Base-by-base conservation (phyloP, 306 rosid genomes). In the Corylus americana region DNA sequence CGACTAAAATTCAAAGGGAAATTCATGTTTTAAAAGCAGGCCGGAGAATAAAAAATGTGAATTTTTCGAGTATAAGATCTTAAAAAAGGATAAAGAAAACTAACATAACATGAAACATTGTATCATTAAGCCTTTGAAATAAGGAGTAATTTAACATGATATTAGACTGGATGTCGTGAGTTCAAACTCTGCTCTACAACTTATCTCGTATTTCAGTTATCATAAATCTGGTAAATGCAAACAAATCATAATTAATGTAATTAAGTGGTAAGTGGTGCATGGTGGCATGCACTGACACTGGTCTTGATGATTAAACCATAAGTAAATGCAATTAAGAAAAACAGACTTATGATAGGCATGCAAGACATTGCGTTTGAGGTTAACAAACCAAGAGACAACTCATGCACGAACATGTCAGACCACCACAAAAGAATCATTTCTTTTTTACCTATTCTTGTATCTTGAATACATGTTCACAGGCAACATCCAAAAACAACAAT, bases 401-500 rank as follows among this genome's bases (percentile, higher is more conserved):
- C 91, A 82, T 84, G 89, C 87, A 84, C 80, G 71, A 83, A 77
- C 87, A 82, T 90, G 91, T 86, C 90, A 82, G 93, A 74, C 22
- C 70, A 74, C 39, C 27, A 63, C 66, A 77, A 79, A 87, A 85
- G 45, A 83, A 77, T 83, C 57, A 55, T 57, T 79, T 76, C 17
- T 58, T 81, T 50, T 78, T 71, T 29, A 45, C 69, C 31, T 14
- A 55, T 51, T 84, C 18, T 64, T 77, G 72, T 55, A 73, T 77
- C 20, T 31, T 12, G 8, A 74, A 70, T 80, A 64, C 83, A 70
- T 74, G 78, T 70, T 67, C 69, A 68, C 80, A 83, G 63, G 71
- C 35, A 68, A 80, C 88, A 82, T 81, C 79, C 82, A 78, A 82
- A 89, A 79, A 70, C 64, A 87, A 85, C 82, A 81, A 81, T 81